Conservation (phyloP, 768 basidiomycete species). For the Leucocoprinus sp. region DNA sequence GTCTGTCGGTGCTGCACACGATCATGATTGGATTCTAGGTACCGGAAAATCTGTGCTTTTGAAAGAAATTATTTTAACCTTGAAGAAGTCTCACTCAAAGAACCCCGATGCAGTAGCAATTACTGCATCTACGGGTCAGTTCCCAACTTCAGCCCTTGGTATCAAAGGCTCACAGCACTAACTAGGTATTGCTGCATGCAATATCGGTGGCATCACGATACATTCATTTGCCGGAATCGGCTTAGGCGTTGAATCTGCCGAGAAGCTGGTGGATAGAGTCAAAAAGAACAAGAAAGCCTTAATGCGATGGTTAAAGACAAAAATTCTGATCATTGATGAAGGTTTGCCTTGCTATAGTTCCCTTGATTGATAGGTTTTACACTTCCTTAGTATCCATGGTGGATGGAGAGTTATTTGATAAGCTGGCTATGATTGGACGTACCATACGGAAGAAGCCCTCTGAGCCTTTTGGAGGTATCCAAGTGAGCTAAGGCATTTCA, state of each 20-base stretch:
- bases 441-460: conserved; percentile 45
- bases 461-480: conserved; percentile 88
- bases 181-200: conserved; percentile 91
- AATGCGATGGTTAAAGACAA: conserved; percentile 75
- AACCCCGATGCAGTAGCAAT: conserved; percentile 74
- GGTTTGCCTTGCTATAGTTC: conserved; percentile 29
- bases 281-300: conserved; percentile 79
- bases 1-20: not conserved
- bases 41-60: conserved; percentile 96
- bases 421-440: conserved; percentile 66
- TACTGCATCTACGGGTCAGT: conserved; percentile 85
- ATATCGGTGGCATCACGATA: conserved; percentile 92
- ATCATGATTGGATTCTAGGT: conserved; percentile 45
- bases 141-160: not conserved
- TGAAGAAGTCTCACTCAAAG: conserved; percentile 48
- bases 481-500: conserved; percentile 36
- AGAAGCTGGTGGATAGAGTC: conserved; percentile 57
- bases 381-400: conserved; percentile 84
- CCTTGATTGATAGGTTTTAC: conserved; percentile 1
- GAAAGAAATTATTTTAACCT: conserved; percentile 76
- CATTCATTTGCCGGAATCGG: conserved; percentile 97
- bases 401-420: conserved; percentile 89
- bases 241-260: conserved; percentile 58
- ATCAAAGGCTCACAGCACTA: not conserved
- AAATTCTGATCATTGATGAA: conserved; percentile 81